phyloP scores from a whole-genome alignment of 2,329 filamentous ascomycete genomes.

The Botryotinia calthae region DNA sequence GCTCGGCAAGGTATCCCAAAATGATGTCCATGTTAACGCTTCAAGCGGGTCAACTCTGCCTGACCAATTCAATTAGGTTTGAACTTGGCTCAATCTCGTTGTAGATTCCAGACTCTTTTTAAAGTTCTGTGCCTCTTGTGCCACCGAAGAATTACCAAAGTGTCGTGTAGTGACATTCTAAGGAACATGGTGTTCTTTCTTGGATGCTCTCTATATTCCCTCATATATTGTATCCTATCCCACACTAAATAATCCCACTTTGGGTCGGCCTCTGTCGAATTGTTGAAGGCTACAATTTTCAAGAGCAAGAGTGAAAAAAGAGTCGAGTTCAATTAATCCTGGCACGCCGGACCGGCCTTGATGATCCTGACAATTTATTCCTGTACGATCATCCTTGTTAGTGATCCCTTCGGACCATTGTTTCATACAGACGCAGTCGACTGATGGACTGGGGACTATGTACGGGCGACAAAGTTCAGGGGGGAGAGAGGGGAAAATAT shows the following conservation, averaged over 20 bases:
- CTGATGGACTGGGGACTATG: constrained; percentile 3
- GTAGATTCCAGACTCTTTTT: constrained; percentile 8
- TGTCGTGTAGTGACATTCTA: neutral
- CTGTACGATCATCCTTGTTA: constrained; percentile 28
- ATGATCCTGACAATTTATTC: constrained; percentile 23
- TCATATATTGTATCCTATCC: neutral
- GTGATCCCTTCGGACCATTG: constrained; percentile 33
- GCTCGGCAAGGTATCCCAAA: constrained; percentile 16
- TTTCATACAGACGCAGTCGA: constrained; percentile 35
- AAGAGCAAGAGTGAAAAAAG: neutral
- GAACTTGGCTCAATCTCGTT: constrained; percentile 5
- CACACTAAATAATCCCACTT: neutral
- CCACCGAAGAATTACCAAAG: neutral
- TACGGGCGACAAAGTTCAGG: constrained; percentile 8
- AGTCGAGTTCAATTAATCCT: constrained; percentile 14
- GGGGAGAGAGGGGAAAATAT: constrained; percentile 6
- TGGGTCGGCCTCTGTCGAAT: neutral
- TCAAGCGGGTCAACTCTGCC: constrained; percentile 16
- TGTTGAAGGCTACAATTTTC: neutral
- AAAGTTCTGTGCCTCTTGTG: constrained; percentile 14
- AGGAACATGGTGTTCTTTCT: neutral
- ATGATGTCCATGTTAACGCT: constrained; percentile 17
- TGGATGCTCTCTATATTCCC: neutral
- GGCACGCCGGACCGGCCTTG: neutral
- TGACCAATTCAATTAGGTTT: constrained; percentile 5